phyloP scores from a whole-genome alignment of 2,329 filamentous ascomycete genomes.

The Calonectria pseudoturangicola region DNA sequence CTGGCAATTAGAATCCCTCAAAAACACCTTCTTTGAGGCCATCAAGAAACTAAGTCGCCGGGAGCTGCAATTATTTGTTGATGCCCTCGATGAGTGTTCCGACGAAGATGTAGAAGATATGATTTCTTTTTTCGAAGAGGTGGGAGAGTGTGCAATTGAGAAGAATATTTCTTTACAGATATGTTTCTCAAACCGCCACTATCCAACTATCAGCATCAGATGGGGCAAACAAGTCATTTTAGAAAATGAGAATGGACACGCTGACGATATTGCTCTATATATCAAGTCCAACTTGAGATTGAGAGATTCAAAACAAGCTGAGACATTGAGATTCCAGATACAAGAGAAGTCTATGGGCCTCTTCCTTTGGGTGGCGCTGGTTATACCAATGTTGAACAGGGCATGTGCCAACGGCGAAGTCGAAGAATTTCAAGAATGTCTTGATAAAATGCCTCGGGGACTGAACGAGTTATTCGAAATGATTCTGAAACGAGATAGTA shows the following conservation, averaged over 20 bases:
- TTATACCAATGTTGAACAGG: conserved; percentile 60
- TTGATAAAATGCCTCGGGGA: conserved; percentile 60
- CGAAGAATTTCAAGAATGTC: conserved; percentile 47
- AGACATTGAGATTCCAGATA: conserved; percentile 48
- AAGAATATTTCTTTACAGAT: conserved; percentile 52
- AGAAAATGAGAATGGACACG: conserved; percentile 53
- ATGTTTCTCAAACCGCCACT: conserved; percentile 69
- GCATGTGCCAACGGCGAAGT: conserved; percentile 56
- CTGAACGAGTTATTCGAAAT: conserved; percentile 70
- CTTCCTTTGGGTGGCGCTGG: conserved; percentile 61
- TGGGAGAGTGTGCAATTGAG: conserved; percentile 56
- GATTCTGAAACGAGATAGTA: conserved; percentile 71
- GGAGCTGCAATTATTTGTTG: not conserved
- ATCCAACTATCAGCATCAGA: conserved; percentile 63
- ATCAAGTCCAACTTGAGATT: conserved; percentile 39
- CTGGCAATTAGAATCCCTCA: not conserved
- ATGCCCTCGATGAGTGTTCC: conserved; percentile 69
- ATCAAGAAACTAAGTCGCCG: no score
- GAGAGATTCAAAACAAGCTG: rapidly evolving
- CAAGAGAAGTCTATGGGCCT: conserved; percentile 56
- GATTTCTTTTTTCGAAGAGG: conserved; percentile 62
- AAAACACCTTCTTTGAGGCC: not conserved
- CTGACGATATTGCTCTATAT: conserved; percentile 51
- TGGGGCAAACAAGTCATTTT: conserved; percentile 53
- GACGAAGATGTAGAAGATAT: conserved; percentile 64